Evolutionary conservation across 495 filamentous ascomycete species (phyloP).

Genomic region (Podospora sp.): DNA sequence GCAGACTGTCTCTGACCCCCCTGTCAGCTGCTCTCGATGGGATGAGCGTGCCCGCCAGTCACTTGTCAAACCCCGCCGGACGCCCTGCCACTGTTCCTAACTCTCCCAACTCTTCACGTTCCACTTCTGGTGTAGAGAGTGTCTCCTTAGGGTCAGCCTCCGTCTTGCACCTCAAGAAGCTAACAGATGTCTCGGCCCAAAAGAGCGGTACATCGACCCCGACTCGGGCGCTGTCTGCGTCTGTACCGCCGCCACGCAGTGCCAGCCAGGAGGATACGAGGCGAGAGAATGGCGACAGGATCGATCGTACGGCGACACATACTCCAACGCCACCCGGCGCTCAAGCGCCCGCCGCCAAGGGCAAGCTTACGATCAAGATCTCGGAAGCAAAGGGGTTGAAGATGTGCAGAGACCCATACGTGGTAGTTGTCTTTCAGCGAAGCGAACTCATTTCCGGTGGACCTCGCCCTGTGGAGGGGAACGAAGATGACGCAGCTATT

Average conservation of each 20-base stretch:
- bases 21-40: conserved; percentile 68
- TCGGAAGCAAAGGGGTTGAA: conserved; percentile 78
- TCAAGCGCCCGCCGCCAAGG: conserved; percentile 75
- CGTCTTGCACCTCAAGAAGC: conserved; percentile 74
- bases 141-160: conserved; percentile 60
- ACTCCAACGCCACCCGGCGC: conserved; percentile 52
- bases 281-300: conserved; percentile 37
- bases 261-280: conserved; percentile 45
- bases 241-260: conserved; percentile 40
- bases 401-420: conserved; percentile 85
- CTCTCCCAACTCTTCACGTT: conserved; percentile 53
- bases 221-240: conserved; percentile 74
- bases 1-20: conserved; percentile 59
- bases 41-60: conserved; percentile 66
- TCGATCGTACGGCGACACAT: conserved; percentile 42
- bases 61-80: conserved; percentile 75
- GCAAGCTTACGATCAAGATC: conserved; percentile 88
- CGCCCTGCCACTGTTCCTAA: conserved; percentile 58
- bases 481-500: conserved; percentile 49
- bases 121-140: conserved; percentile 54
- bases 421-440: conserved; percentile 94
- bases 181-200: conserved; percentile 75
- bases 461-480: conserved; percentile 56
- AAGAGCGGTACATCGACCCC: conserved; percentile 92
- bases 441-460: conserved; percentile 93